Evolutionary conservation across 306 rosid genomes (phyloP), one percentile per base, ranked within the genome.

Genomic region (Vicia faba): DNA sequence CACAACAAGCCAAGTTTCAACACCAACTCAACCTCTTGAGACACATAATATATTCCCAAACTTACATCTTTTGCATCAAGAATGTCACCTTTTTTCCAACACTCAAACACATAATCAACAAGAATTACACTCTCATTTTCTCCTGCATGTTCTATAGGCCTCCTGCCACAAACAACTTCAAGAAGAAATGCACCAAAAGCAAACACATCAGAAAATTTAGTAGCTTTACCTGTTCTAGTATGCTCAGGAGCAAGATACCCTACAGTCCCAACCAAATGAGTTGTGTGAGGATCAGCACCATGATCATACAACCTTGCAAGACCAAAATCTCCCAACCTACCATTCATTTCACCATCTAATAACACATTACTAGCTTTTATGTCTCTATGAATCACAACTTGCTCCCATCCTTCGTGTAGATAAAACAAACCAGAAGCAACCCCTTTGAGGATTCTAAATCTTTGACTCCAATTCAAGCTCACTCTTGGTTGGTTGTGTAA

Each of bases 191-290:
- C 87, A 19, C 95, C 92, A 44, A 84, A 90, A 43, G 90, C 82
- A 61, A 72, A 90, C 39, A 84, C 95, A 60, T 85, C 95, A 2
- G 83, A 70, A 31, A 46, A 67, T 4, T 80, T 84, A 1, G 86
- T 85, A 10, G 90, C 90, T 61, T 66, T 81, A 8, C 97, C 89
- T 1, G 85, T 72, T 79, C 85, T 69, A 1, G 83, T 75, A 11
- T 76, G 88, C 46, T 87, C 92, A 2, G 92, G 97, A 0, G 95
- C 95, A 0, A 90, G 70, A 63, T 90, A 90, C 16, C 97, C 95
- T 0, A 90, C 53, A 2, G 97, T 90, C 33, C 95, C 92, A 8
- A 80, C 95, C 41, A 87, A 79, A 14, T 71, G 86, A 6, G 95
- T 87, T 3, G 95, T 90, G 54, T 80, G 81, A 33, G 88, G 88